Evolutionary conservation across 176 grass and related monocot species (phyloP).

Genomic region (Cocos nucifera): DNA sequence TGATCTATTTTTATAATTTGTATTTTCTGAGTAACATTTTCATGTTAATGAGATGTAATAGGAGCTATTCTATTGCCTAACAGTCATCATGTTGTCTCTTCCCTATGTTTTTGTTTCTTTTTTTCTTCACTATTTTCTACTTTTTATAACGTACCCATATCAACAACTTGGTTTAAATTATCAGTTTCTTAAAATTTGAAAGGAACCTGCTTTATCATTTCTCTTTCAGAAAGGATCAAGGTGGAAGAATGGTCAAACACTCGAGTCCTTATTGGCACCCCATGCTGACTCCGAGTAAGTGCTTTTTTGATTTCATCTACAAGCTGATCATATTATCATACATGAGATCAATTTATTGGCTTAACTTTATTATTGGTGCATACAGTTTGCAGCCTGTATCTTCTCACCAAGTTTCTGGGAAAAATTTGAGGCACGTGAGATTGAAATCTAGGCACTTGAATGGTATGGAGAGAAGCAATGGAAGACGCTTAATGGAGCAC

Average conservation of each 20-base stretch:
- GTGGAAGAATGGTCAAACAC: slow-evolving; percentile 83
- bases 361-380: slow-evolving; percentile 9
- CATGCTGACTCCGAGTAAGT: slow-evolving; percentile 56
- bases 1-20: no score
- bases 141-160: no score
- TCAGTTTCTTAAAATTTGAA: background rate
- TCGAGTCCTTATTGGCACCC: slow-evolving; percentile 63
- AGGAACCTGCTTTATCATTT: slow-evolving; percentile 1
- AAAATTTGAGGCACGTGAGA: slow-evolving; percentile 52
- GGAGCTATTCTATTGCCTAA: no score
- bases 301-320: background rate
- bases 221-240: slow-evolving; percentile 54
- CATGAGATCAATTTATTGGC: background rate
- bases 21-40: no score
- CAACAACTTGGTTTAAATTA: no score
- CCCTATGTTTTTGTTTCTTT: no score
- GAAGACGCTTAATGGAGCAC: slow-evolving; percentile 38
- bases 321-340: slow-evolving; percentile 9
- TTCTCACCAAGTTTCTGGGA: slow-evolving; percentile 48
- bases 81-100: no score
- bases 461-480: slow-evolving; percentile 35
- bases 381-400: slow-evolving; percentile 38
- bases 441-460: slow-evolving; percentile 49
- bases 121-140: no score
- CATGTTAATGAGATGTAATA: no score